Conservation (phyloP, 2,329 filamentous ascomycete species). For the Arthrobotrys sinensis region DNA sequence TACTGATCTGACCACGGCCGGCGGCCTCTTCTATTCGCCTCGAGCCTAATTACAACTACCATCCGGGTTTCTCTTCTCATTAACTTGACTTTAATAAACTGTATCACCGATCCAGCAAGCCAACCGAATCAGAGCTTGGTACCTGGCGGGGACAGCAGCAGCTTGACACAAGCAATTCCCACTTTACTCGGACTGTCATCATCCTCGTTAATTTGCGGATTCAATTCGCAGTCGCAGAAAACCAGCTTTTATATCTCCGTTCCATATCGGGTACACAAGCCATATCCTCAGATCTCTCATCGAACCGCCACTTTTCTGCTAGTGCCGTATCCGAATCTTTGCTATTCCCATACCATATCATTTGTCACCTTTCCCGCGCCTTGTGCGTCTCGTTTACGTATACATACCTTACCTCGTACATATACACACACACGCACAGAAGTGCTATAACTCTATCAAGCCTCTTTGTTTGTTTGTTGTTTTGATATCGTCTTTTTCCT, state of each 20-base stretch:
- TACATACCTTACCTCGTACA: constrained; percentile 22
- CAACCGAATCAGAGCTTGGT: constrained; percentile 57
- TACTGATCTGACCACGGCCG: constrained; percentile 3
- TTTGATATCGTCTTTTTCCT: constrained; percentile 6
- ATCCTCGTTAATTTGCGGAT: constrained; percentile 58
- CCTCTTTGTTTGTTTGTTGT: constrained; percentile 40
- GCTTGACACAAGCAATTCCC: constrained; percentile 57
- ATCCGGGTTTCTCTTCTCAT: background rate
- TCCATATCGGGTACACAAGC: constrained; percentile 57
- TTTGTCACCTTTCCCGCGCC: constrained; percentile 58
- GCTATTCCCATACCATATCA: constrained; percentile 42
- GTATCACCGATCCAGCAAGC: constrained; percentile 19
- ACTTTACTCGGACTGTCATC: constrained; percentile 43
- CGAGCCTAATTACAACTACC: constrained; percentile 10
- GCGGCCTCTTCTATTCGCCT: constrained; percentile 2
- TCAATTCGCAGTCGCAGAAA: constrained; percentile 45
- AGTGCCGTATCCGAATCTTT: constrained; percentile 47
- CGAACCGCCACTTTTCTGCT: constrained; percentile 58
- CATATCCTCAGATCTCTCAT: constrained; percentile 51
- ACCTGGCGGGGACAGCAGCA: constrained; percentile 48
- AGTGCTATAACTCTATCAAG: constrained; percentile 4
- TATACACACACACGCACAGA: background rate
- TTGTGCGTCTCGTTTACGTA: constrained; percentile 53
- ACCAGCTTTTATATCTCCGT: constrained; percentile 59
- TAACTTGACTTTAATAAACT: constrained; percentile 22